Percentiles rank a stretch among this genome's conserved stretches.
Evolutionary conservation across 164 flowering plant genomes (phyloP).

Genomic region (Stephania cephalantha): DNA sequence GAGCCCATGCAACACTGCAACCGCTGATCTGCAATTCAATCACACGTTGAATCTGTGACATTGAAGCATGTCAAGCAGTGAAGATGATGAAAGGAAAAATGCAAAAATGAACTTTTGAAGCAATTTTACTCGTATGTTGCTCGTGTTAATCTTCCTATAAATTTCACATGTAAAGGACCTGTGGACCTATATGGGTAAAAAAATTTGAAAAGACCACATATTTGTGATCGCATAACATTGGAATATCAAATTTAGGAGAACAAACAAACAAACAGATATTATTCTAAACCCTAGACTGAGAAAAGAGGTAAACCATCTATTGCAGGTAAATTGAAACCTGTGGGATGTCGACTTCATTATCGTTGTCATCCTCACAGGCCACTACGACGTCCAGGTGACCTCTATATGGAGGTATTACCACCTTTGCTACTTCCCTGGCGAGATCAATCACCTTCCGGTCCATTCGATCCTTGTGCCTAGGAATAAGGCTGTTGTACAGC

Average conservation of each 20-base stretch:
- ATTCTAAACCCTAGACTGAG: neutral
- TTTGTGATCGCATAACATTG: neutral
- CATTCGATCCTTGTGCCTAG: slow-evolving; percentile 63
- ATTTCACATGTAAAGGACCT: neutral
- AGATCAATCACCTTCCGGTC: slow-evolving; percentile 64
- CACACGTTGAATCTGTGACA: neutral
- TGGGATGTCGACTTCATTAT: slow-evolving; percentile 74
- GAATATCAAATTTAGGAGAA: neutral
- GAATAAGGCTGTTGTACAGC: slow-evolving; percentile 75
- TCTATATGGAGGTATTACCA: slow-evolving; percentile 55
- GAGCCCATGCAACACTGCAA: neutral
- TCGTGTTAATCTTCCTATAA: neutral
- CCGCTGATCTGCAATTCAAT: neutral
- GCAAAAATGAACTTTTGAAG: neutral
- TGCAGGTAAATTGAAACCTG: slow-evolving; percentile 61
- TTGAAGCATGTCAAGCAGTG: neutral
- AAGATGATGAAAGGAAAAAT: neutral
- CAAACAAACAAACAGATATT: neutral
- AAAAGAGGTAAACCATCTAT: slow-evolving; percentile 16
- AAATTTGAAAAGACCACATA: neutral
- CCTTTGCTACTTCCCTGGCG: slow-evolving; percentile 60
- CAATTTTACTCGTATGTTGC: neutral
- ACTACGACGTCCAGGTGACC: slow-evolving; percentile 68
- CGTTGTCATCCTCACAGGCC: slow-evolving; percentile 83
- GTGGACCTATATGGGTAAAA: neutral